phyloP scores from a whole-genome alignment of 305 asterid genomes.

The Fraxinus xanthoxyloides region DNA sequence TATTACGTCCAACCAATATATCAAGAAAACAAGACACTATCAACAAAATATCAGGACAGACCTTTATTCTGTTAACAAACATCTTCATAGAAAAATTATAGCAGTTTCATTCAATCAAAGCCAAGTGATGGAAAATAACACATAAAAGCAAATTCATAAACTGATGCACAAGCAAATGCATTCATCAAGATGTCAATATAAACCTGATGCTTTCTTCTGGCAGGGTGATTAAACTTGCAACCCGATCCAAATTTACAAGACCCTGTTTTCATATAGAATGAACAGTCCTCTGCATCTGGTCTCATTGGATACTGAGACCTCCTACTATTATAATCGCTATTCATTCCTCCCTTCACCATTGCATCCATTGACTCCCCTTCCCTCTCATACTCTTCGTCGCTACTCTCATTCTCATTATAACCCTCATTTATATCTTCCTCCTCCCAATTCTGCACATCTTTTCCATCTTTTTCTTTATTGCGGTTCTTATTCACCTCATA shows the following conservation, averaged over 20 bases:
- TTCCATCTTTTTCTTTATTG: neutral
- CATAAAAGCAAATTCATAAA: neutral
- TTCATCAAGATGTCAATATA: neutral
- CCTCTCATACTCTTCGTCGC: constrained; percentile 28
- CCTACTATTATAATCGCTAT: constrained; percentile 29
- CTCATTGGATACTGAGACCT: constrained; percentile 61
- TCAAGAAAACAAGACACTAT: neutral
- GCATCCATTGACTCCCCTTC: constrained; percentile 11
- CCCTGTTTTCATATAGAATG: constrained; percentile 71
- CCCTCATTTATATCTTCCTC: constrained; percentile 8
- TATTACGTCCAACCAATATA: neutral
- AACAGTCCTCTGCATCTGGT: constrained; percentile 85
- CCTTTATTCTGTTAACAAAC: neutral
- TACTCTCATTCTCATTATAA: constrained; percentile 23
- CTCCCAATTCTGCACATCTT: constrained; percentile 6
- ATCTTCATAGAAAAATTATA: neutral
- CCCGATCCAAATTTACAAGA: constrained; percentile 74
- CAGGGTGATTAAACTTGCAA: constrained; percentile 96
- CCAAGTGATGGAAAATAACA: neutral
- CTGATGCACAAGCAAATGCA: constrained; percentile 6
- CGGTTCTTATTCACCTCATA: neutral
- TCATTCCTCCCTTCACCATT: constrained; percentile 24
- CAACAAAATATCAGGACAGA: neutral
- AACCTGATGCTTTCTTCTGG: constrained; percentile 66
- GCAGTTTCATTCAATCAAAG: neutral